phyloP scores from a whole-genome alignment of 2,329 filamentous ascomycete genomes.

The Neospermospora avenae region DNA sequence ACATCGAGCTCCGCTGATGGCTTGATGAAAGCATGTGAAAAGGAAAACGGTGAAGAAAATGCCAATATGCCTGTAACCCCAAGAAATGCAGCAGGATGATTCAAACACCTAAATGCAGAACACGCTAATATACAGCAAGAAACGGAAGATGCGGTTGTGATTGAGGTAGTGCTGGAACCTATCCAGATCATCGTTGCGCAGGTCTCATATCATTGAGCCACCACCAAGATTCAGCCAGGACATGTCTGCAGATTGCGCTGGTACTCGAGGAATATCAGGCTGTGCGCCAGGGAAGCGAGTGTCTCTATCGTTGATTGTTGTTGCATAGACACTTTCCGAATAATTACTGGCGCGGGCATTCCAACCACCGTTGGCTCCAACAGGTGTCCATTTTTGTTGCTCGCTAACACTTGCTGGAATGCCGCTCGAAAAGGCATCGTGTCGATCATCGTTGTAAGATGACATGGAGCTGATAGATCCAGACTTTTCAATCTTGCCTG shows the following conservation, averaged over 20 bases:
- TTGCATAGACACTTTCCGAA: conserved; percentile 44
- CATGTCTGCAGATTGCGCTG: conserved; percentile 54
- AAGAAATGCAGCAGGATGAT: conserved; percentile 13
- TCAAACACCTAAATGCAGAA: conserved; percentile 13
- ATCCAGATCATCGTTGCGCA: conserved; percentile 4
- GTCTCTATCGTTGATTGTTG: conserved; percentile 32
- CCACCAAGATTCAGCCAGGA: conserved; percentile 72
- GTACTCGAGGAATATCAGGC: conserved; percentile 17
- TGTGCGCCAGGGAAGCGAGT: conserved; percentile 16
- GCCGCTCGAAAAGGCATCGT: conserved; percentile 58
- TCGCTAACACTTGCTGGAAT: conserved; percentile 55
- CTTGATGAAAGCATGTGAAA: not conserved
- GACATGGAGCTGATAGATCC: conserved; percentile 40
- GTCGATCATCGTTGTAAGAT: conserved; percentile 31
- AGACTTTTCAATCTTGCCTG: conserved; percentile 58
- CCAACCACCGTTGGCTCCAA: conserved; percentile 38
- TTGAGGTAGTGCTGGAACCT: conserved; percentile 7
- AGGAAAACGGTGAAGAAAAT: not conserved
- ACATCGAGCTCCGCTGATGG: conserved; percentile 6
- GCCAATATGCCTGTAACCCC: conserved; percentile 4
- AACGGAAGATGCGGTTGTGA: conserved; percentile 7
- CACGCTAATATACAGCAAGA: conserved; percentile 18
- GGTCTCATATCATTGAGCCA: conserved; percentile 24
- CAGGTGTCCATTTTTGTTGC: conserved; percentile 32
- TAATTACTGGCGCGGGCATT: conserved; percentile 52